Percentiles rank a stretch among this genome's conserved stretches.
Conservation (phyloP, 768 basidiomycete species). For the Boletus sp. region DNA sequence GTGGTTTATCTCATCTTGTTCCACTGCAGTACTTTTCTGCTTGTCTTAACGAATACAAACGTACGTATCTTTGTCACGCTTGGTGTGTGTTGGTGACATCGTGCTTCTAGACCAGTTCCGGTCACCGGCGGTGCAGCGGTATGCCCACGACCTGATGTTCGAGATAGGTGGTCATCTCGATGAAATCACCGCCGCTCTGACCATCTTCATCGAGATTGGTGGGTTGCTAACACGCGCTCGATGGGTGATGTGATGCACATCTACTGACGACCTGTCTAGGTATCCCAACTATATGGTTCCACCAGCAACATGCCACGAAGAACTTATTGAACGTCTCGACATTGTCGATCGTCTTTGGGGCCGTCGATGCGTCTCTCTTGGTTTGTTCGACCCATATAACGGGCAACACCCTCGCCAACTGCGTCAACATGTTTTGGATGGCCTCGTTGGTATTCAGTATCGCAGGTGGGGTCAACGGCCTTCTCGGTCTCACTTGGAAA, state of each 20-base stretch:
- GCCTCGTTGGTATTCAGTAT: constrained; percentile 52
- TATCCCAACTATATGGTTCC: constrained; percentile 51
- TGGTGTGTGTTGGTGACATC: background rate
- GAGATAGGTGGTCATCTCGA: constrained; percentile 54
- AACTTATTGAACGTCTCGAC: constrained; percentile 52
- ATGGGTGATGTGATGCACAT: background rate
- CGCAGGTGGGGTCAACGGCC: constrained; percentile 49
- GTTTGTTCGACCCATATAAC: constrained; percentile 39
- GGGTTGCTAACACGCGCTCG: constrained; percentile 8
- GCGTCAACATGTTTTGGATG: constrained; percentile 54
- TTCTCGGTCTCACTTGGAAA: constrained; percentile 54
- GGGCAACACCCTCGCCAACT: constrained; percentile 31
- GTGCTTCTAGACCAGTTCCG: constrained; percentile 44
- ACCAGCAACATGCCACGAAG: constrained; percentile 47
- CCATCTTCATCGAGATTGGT: constrained; percentile 53
- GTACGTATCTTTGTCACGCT: constrained; percentile 20
- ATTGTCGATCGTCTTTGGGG: constrained; percentile 53
- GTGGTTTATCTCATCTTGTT: background rate
- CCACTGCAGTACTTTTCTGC: constrained; percentile 46
- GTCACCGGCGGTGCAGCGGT: constrained; percentile 49
- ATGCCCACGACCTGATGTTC: constrained; percentile 45
- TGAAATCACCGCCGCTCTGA: constrained; percentile 44
- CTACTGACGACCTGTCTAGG: constrained; percentile 28
- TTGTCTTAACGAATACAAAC: constrained; percentile 45
- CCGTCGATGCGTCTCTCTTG: constrained; percentile 49